Base-by-base conservation (phyloP, 2,329 filamentous ascomycete species). In the Epicoccum nigrum region DNA sequence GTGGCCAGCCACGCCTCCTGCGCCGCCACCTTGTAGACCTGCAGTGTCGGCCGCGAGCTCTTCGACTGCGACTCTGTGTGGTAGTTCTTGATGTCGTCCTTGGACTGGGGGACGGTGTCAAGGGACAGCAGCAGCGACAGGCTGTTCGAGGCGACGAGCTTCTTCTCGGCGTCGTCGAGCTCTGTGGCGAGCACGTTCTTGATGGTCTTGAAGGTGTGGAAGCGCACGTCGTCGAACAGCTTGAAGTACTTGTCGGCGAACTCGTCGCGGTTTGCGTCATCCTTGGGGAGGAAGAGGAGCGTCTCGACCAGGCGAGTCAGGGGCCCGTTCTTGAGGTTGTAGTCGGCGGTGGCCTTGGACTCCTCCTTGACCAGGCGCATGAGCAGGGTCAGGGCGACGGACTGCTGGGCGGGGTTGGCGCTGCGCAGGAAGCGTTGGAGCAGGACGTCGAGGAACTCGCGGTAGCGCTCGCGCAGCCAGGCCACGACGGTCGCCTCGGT, bases 341-440 rank as follows among this genome's bases (percentile, higher is more conserved):
- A 15, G 83, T 86, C 67, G 19, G 63, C 64, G n/a, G 69, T 63
- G 16, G 59, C 57, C 55, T 68, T 67, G 13, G 70, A 69, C 68
- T 96, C 90, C 42, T 88, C 87, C 77, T 95, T 94, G 59, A 96
- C 77, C 39, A 95, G 74, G 47, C 88, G 86, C 92, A 97, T 95
- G 49, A 86, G 82, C 40, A 97, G 77, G 0, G 88, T 90, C 63
- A 97, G 75, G 9, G 85, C 87, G 13, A 88, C 89, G 34, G 83
- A 80, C 56, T 90, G 74, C 49, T 76, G 85, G n/a, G 85, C 75
- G 4, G 83, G 77, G 54, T 88, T 83, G 11, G 84, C 81, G 47
- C 80, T 75, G 34, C 76, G 74, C 37, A 97, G 77, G 58, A 90
- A 80, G 3, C 74, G 31, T 9, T 61, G 72, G 21, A 88, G 64